phyloP scores from a whole-genome alignment of 2,329 filamentous ascomycete genomes.

The Aspergillus sp. region DNA sequence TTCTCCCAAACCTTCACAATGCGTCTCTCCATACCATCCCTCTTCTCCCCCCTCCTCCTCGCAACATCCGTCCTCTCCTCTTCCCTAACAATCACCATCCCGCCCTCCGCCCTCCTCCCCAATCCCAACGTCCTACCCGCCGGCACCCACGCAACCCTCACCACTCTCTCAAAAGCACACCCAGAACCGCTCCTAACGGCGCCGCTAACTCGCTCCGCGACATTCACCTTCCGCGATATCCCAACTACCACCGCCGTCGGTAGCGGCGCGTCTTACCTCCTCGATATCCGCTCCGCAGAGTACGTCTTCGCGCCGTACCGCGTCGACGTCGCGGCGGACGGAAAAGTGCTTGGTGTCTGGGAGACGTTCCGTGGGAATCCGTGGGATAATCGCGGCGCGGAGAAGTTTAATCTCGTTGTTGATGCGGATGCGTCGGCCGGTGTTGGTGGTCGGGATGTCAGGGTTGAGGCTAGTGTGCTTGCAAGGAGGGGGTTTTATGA shows the following conservation, averaged over 20 bases:
- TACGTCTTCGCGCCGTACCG: constrained; percentile 71
- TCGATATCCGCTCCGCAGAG: constrained; percentile 67
- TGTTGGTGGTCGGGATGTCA: constrained; percentile 32
- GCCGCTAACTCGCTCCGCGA: constrained; percentile 59
- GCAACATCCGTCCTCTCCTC: constrained; percentile 14
- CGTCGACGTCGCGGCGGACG: constrained; percentile 53
- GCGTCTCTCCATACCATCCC: constrained; percentile 5
- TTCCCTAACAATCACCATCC: constrained; percentile 32
- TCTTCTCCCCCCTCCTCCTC: constrained; percentile 10
- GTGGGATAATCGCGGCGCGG: constrained; percentile 70
- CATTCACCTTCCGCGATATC: constrained; percentile 63
- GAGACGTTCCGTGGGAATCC: constrained; percentile 84
- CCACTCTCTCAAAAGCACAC: constrained; percentile 41
- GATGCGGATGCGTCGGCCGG: constrained; percentile 10
- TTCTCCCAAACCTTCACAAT: constrained; percentile 6
- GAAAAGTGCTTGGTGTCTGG: constrained; percentile 56
- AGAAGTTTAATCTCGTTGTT: constrained; percentile 34
- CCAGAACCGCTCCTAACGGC: constrained; percentile 40
- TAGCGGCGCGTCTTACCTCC: constrained; percentile 53
- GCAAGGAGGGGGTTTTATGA: constrained; percentile 67
- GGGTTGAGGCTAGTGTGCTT: constrained; percentile 55
- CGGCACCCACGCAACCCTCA: constrained; percentile 47
- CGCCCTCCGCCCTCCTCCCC: constrained; percentile 35
- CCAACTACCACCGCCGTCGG: constrained; percentile 26
- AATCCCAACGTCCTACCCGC: constrained; percentile 37